Evolutionary conservation across 1,139 yeast genomes (phyloP).

Genomic region (Saccharomyces hybrid): DNA sequence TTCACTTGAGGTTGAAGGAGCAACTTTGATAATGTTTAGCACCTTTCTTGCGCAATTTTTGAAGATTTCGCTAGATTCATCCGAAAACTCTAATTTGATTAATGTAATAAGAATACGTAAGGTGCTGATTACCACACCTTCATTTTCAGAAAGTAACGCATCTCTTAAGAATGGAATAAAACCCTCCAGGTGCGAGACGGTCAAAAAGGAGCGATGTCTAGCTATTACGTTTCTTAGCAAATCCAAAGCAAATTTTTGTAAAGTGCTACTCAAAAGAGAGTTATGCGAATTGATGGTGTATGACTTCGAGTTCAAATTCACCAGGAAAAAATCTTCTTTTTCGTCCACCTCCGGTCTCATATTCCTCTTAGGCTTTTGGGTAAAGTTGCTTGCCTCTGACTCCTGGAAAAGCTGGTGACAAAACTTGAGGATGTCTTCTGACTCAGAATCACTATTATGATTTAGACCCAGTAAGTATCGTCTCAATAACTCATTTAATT

Average conservation of each 20-base stretch:
- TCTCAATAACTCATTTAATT: slow-evolving; percentile 70
- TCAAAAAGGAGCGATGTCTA: slow-evolving; percentile 50
- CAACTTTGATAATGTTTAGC: slow-evolving; percentile 59
- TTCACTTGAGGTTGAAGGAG: slow-evolving; percentile 73
- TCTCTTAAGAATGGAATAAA: slow-evolving; percentile 67
- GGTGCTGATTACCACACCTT: slow-evolving; percentile 63
- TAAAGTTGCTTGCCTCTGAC: slow-evolving; percentile 18
- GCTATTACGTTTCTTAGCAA: slow-evolving; percentile 64
- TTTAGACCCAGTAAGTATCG: slow-evolving; percentile 72
- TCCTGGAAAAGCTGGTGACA: slow-evolving; percentile 73
- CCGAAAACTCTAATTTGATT: slow-evolving; percentile 56
- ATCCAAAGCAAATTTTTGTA: slow-evolving; percentile 76
- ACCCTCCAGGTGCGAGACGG: slow-evolving; percentile 55
- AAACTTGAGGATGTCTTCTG: slow-evolving; percentile 55
- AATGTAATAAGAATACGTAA: slow-evolving; percentile 56
- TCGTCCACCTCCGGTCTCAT: slow-evolving; percentile 27
- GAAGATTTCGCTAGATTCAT: slow-evolving; percentile 46
- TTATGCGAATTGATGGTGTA: slow-evolving; percentile 46
- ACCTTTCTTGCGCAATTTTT: slow-evolving; percentile 56
- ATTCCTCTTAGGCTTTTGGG: slow-evolving; percentile 20
- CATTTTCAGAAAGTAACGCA: slow-evolving; percentile 59
- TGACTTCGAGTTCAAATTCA: slow-evolving; percentile 55
- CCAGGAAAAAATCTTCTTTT: slow-evolving; percentile 57
- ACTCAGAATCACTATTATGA: slow-evolving; percentile 50
- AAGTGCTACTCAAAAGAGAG: slow-evolving; percentile 45